Evolutionary conservation across 805 yeast species (phyloP).

Genomic region (Lipomyces starkeyi): DNA sequence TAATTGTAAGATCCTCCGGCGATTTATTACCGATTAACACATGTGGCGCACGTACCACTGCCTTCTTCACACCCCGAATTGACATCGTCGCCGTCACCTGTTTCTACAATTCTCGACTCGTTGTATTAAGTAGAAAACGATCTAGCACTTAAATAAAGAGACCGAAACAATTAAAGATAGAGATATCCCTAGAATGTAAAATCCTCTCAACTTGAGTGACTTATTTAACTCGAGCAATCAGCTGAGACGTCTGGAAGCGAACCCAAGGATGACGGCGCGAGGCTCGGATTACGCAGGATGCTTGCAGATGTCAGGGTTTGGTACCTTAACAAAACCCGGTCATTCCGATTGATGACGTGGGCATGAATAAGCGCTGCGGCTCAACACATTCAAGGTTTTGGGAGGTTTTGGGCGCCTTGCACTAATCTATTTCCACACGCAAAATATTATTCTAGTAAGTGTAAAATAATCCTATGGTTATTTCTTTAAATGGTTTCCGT

Average conservation of each 20-base stretch:
- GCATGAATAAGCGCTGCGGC: too few species aligned
- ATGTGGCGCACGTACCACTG: conserved; percentile 48
- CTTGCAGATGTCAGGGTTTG: conserved; percentile 1
- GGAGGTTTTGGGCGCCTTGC: too few species aligned
- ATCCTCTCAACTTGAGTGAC: not conserved
- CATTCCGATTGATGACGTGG: not conserved
- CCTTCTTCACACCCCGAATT: conserved; percentile 48
- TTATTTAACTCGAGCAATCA: not conserved
- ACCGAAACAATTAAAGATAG: too few species aligned
- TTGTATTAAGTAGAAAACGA: not conserved
- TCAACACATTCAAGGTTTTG: too few species aligned
- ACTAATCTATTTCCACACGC: too few species aligned
- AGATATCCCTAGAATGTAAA: not conserved
- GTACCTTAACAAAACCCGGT: not conserved
- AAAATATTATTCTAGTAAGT: too few species aligned
- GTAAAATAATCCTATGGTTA: too few species aligned
- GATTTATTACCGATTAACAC: conserved; percentile 46
- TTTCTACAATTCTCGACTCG: not conserved
- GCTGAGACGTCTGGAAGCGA: not conserved
- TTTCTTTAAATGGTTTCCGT: too few species aligned
- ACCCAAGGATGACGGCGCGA: not conserved
- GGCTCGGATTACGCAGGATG: conserved; percentile 1
- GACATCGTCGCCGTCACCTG: conserved; percentile 28
- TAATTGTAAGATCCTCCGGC: conserved; percentile 45
- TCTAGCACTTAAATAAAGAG: not conserved